Base-by-base conservation (phyloP, 2,329 filamentous ascomycete species). In the Aurifilum marmelostoma region DNA sequence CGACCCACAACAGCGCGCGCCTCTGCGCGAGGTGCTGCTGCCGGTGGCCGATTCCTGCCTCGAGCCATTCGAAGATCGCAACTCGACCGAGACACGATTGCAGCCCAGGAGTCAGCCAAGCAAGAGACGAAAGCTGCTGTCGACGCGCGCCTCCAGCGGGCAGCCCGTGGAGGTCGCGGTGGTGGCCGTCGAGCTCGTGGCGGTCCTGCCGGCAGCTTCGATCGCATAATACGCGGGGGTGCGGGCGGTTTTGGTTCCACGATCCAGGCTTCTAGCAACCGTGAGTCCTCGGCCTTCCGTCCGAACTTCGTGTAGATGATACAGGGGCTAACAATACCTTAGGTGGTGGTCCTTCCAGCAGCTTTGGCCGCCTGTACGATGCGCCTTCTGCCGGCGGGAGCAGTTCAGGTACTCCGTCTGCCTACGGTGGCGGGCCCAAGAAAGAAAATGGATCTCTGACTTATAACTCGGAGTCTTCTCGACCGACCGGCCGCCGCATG, bases 11-110 rank as follows among this genome's bases (percentile, higher is more conserved):
- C 72, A 0, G 59, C 73, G 3, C 64, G 67, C 37, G 69, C 68
- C 52, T 71, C 72, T 32, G 64, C 54, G 6, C 37, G 66, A 65
- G 6, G 72, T 69, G 39, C 72, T 69, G 54, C 64, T 65, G 41
- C 61, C 50, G 56, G 27, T 24, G 64, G 65, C 12, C 77, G 75
- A 21, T 76, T 80, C 65, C 76, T 76, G 47, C 79, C 79, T 8
- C 79, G 78, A 67, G 76, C 71, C 1, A 73, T 79, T 24, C 75
- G 78, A 29, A 72, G 78, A 18, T 75, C 75, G 34, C 75, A 79
- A 63, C 77, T 74, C 60, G 81, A 77, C 75, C 79, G 75, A 69
- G 77, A 74, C 66, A 79, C 75, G 69, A 76, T 76, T 50, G 81
- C 73, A 69, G 79, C 75, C 73, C 79, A 77, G 74, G 81, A 74